Percentiles rank a stretch among this genome's conserved stretches.
Evolutionary conservation across 2,329 filamentous ascomycete species (phyloP).

Genomic region (Alternaria dauci): DNA sequence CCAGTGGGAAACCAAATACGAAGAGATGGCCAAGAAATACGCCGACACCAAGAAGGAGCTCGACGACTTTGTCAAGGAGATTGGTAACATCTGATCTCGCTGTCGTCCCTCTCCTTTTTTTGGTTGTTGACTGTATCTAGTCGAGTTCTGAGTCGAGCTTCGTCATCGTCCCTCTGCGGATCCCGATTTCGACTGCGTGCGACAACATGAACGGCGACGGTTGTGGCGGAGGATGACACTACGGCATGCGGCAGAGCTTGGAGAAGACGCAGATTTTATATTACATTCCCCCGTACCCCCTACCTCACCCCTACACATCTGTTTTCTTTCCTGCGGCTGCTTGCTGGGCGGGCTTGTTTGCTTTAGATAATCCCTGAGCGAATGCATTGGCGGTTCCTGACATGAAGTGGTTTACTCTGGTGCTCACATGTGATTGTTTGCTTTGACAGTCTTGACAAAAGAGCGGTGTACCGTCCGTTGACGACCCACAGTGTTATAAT

Average conservation of each 20-base stretch:
- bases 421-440: background rate
- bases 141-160: conserved; percentile 37
- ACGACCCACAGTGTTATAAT: background rate
- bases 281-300: conserved; percentile 18
- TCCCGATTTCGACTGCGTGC: conserved; percentile 28
- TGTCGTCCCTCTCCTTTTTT: conserved; percentile 30
- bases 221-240: conserved; percentile 17
- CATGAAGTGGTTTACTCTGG: conserved; percentile 6
- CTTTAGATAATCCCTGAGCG: conserved; percentile 45
- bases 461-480: background rate
- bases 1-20: conserved; percentile 97
- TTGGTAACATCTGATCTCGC: conserved; percentile 82
- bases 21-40: conserved; percentile 96
- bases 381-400: conserved; percentile 35
- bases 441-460: background rate
- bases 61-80: conserved; percentile 87
- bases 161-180: conserved; percentile 15
- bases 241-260: conserved; percentile 19
- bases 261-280: conserved; percentile 27
- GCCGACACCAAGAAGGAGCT: conserved; percentile 84
- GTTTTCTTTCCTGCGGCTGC: conserved; percentile 35
- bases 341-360: conserved; percentile 39
- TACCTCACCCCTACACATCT: conserved; percentile 38
- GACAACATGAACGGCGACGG: conserved; percentile 3
- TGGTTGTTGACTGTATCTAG: conserved; percentile 43